Base-by-base conservation (phyloP, 495 filamentous ascomycete genomes). In the Hyaloscypha variabilis region DNA sequence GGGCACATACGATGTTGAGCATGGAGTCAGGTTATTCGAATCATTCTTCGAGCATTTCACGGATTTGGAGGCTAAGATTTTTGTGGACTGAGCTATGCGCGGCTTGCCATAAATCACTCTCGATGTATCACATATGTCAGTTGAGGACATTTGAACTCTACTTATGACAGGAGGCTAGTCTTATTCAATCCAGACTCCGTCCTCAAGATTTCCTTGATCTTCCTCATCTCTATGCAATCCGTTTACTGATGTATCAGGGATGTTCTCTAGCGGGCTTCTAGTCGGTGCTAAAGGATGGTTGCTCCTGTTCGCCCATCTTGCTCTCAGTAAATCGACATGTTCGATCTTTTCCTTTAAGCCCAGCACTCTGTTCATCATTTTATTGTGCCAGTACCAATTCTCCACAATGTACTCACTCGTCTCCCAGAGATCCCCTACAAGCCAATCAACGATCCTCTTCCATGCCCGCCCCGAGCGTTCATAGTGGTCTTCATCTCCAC, bases 21-120 rank as follows among this genome's bases (percentile, higher is more conserved):
- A 96, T 77, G 90, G 91, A 0, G 88, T 96, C 66, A 87, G 89
- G 70, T 77, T 99, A 54, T 97, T 99, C 77, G 87, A 90, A 63
- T 87, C 88, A 64, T 99, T 97, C 77, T 91, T 97, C 76, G 79
- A 88, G 69, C 83, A 91, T 71, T 98, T 90, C 76, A 88, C 87
- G 17, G 87, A 88, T 70, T 73, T 97, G 73, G 90, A 96, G 73
- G 77, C 83, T 66, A 94, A 85, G 73, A 92, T 99, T 67, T 75
- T 94, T 54, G 85, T 97, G 59, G 94, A 97, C 68, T 86, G 77
- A 46, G 13, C 6, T 0, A 4, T 17, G 6, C 39, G 19, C 17
- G 1, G 39, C 39, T 4, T 46, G 4, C 19, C 39, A 19, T 10
- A 46, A 4, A 17, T 17, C 4, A 17, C 39, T 10, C 19, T 46